A percentile compares a stretch with the other conserved stretches of the same genome.
These are phyloP conservation scores for Candida sonorensis DNA, from an alignment of 805 yeast genomes.

Conservation along the genomic window DNA sequence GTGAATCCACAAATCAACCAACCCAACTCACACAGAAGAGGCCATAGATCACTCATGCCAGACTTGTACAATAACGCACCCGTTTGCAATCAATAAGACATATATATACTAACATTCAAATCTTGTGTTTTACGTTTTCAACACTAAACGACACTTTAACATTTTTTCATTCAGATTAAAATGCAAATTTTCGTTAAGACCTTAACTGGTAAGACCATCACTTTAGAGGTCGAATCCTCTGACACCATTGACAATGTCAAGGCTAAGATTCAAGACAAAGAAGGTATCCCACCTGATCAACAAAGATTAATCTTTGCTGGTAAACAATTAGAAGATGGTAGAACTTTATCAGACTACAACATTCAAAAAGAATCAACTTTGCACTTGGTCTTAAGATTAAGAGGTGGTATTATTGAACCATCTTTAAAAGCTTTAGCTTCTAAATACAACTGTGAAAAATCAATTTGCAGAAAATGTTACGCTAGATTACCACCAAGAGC, in stretches of 20 bases:
- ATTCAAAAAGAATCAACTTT: constrained; percentile 83
- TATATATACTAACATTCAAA: too few species aligned
- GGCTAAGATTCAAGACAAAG: constrained; percentile 93
- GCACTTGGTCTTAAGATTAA: constrained; percentile 59
- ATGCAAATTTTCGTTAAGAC: constrained; percentile 99
- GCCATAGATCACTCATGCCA: too few species aligned
- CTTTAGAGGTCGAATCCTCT: constrained; percentile 80
- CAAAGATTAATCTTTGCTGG: constrained; percentile 94
- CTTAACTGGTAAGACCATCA: constrained; percentile 97
- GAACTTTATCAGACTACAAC: constrained; percentile 91
- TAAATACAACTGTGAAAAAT: constrained; percentile 99
- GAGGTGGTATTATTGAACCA: constrained; percentile 95
- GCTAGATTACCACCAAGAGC: constrained; percentile 99
- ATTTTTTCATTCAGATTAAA: constrained; percentile 19
- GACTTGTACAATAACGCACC: too few species aligned
- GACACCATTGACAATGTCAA: constrained; percentile 95
- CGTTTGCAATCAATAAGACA: too few species aligned
- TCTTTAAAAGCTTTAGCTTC: constrained; percentile 98
- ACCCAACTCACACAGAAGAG: too few species aligned
- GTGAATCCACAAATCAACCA: too few species aligned
- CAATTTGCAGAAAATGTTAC: constrained; percentile 99
- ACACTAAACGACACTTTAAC: too few species aligned
- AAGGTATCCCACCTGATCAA: constrained; percentile 96
- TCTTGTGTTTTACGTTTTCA: too few species aligned
- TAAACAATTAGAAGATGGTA: constrained; percentile 93